Evolutionary conservation across 306 rosid genomes (phyloP).

Genomic region (Glycine soja): DNA sequence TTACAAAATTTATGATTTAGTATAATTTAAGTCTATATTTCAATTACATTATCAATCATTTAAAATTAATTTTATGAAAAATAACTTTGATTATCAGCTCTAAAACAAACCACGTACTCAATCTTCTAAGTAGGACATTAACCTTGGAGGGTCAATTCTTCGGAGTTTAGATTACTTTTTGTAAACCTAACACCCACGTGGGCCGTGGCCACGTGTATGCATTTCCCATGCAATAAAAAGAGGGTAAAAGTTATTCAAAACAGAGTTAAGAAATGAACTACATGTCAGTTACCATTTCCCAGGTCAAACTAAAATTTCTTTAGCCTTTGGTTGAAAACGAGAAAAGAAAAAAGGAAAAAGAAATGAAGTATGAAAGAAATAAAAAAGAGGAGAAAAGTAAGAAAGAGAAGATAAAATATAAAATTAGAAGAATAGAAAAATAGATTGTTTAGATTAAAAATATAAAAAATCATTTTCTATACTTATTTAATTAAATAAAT

Average conservation of each 20-base stretch:
- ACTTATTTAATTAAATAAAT: no score
- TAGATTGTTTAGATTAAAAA: no score
- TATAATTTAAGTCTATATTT: neutral
- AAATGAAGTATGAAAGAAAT: no score
- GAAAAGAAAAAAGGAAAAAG: no score
- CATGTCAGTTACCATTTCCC: neutral
- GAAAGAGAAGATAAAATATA: no score
- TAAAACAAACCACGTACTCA: neutral
- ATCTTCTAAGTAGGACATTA: no score
- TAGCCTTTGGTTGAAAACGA: neutral
- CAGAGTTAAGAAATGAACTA: constrained; percentile 1
- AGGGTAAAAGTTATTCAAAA: neutral
- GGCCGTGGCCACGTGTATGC: neutral
- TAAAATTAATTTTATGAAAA: neutral
- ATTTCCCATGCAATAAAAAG: neutral
- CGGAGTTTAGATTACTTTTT: neutral
- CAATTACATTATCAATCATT: neutral
- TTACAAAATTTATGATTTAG: neutral
- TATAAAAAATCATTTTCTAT: no score
- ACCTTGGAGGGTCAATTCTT: neutral
- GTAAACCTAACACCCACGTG: neutral
- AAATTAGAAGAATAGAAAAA: no score
- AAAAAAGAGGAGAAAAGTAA: no score
- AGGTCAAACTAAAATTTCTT: neutral
- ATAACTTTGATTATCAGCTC: neutral